Conservation (phyloP, 495 filamentous ascomycete genomes). For the Cryomyces minteri region DNA sequence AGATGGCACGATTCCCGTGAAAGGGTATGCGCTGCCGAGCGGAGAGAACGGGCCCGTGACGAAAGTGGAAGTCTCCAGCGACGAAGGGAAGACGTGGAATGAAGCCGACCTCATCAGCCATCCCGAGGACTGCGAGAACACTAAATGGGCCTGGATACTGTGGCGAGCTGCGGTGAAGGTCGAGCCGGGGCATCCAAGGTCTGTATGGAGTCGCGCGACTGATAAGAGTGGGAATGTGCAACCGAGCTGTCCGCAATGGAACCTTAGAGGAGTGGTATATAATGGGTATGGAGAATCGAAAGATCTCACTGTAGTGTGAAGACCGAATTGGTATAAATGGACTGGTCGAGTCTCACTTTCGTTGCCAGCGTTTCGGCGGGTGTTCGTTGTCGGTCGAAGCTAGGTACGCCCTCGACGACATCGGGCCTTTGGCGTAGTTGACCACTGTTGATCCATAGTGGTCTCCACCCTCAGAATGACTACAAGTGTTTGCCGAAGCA, state of each 20-base stretch:
- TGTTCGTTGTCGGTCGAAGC: no score
- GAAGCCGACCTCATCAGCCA: constrained; percentile 20
- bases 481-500: no score
- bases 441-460: no score
- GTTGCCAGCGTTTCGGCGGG: no score
- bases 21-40: constrained; percentile 37
- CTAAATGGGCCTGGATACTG: constrained; percentile 32
- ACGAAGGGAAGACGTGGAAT: constrained; percentile 31
- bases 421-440: no score
- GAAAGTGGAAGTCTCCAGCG: constrained; percentile 31
- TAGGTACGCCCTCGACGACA: no score
- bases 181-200: constrained; percentile 15
- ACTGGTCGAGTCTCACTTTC: no score
- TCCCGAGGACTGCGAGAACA: constrained; percentile 4
- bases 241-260: constrained; percentile 30
- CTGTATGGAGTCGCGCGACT: constrained; percentile 31
- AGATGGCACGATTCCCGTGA: constrained; percentile 25
- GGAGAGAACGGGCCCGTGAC: constrained; percentile 33
- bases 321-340: constrained; percentile 8
- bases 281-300: constrained; percentile 38
- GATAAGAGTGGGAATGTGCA: constrained; percentile 34
- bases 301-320: constrained; percentile 16
- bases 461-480: no score
- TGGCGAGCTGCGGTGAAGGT: constrained; percentile 24
- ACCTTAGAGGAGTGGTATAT: constrained; percentile 40